Evolutionary conservation across 805 yeast species (phyloP), one percentile per base, ranked within the genome.

Genomic region (Sugiyamaella valdiviana): DNA sequence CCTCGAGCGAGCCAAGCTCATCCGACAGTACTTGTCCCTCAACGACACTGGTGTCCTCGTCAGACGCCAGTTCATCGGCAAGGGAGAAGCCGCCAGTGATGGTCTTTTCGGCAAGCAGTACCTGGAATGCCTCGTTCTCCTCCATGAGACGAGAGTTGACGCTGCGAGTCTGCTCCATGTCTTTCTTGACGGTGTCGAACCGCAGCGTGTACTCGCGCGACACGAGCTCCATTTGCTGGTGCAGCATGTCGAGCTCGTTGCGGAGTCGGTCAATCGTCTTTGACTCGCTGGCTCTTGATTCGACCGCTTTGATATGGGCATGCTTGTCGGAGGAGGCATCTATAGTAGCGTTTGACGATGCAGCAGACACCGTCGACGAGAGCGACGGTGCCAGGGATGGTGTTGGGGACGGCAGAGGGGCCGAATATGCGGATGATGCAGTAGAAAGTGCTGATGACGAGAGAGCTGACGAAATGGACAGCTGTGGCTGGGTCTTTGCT

Each of bases 41-140:
- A n/a, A 10, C 32, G 32, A 26, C 32, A 26, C 44, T 51, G 16
- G 17, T 29, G 21, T 20, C 44, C 15, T 40, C 49, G 12, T 36
- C 41, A 15, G 36, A n/a, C 17, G 24, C 39, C 54, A 57, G 50
- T 44, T 57, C 62, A 22, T 54, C 56, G 20, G 53, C 59, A 10
- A 58, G 51, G 14, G 54, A 47, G 24, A 48, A 45, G 15, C 57
- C 61, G 21, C 57, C 60, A 45, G 47, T 39, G 19, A 66, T 58
- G 6, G 67, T 61, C 44, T 57, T 63, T 43, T 63, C 68, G 14
- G 66, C 61, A 7, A 66, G 50, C 29, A 66, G 51, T 44, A 60
- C 44, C 52, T 64, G 69, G 50, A 64, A 59, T 32, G 54, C 52
- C 44, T 66, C 67, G 51, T 64, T 66, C 49, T 64, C 69, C 44